Conservation (phyloP, 2,329 filamentous ascomycete genomes). For the Ramularia collo-cygni region DNA sequence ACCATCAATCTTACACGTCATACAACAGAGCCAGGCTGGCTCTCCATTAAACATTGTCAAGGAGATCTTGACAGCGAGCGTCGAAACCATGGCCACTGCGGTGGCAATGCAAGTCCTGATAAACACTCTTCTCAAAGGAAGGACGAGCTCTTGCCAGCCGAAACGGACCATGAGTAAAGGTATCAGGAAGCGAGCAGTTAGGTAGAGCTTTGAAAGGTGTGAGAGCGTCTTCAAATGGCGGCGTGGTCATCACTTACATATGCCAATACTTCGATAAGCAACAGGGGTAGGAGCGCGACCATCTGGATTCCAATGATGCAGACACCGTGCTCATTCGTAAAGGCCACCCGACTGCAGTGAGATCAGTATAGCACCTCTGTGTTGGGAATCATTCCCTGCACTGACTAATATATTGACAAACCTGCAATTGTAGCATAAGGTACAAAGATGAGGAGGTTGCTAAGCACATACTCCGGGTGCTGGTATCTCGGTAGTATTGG, state of each 20-base stretch:
- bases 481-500: slow-evolving; percentile 12
- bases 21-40: slow-evolving; percentile 18
- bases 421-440: slow-evolving; percentile 10
- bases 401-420: slow-evolving; percentile 15
- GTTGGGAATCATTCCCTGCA: neutral
- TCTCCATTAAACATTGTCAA: slow-evolving; percentile 18
- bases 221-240: neutral
- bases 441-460: slow-evolving; percentile 11
- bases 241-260: slow-evolving; percentile 8
- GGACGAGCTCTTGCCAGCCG: slow-evolving; percentile 11
- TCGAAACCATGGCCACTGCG: slow-evolving; percentile 14
- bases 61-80: slow-evolving; percentile 15
- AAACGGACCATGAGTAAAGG: slow-evolving; percentile 17
- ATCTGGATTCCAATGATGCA: slow-evolving; percentile 14
- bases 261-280: slow-evolving; percentile 14
- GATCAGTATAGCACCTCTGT: neutral
- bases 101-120: slow-evolving; percentile 13
- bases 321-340: slow-evolving; percentile 10
- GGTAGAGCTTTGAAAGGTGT: slow-evolving; percentile 10
- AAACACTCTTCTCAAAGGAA: slow-evolving; percentile 12
- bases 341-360: slow-evolving; percentile 10
- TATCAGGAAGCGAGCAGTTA: slow-evolving; percentile 15
- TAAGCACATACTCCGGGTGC: slow-evolving; percentile 15
- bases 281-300: slow-evolving; percentile 13
- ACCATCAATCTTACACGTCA: slow-evolving; percentile 20